phyloP scores from a whole-genome alignment of 768 basidiomycete genomes.

The Plicaturopsis crispa region DNA sequence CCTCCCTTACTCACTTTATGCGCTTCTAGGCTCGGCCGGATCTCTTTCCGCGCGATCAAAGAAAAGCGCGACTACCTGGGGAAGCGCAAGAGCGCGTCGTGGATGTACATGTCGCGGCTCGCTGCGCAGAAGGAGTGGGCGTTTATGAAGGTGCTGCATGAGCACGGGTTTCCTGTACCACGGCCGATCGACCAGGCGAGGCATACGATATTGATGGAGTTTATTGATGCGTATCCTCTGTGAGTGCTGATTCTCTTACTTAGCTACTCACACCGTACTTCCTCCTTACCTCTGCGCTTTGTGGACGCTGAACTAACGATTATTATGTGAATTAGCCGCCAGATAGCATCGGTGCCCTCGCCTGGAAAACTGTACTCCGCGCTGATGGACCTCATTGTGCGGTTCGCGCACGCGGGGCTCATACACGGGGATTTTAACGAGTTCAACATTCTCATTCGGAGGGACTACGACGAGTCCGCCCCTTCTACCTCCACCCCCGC shows the following conservation, averaged over 20 bases:
- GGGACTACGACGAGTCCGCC: conserved; percentile 44
- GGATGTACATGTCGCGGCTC: conserved; percentile 99
- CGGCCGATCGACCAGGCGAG: conserved; percentile 89
- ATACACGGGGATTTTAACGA: conserved; percentile 99
- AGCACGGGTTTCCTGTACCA: conserved; percentile 91
- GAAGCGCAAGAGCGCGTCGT: conserved; percentile 90
- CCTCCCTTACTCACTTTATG: conserved; percentile 5
- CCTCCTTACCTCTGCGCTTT: neutral
- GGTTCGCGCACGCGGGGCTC: conserved; percentile 88
- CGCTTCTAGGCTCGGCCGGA: conserved; percentile 74
- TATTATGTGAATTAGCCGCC: conserved; percentile 66
- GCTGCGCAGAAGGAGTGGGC: conserved; percentile 98
- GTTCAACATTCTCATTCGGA: conserved; percentile 93
- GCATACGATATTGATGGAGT: conserved; percentile 94
- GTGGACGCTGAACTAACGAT: neutral
- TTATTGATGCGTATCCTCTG: conserved; percentile 93
- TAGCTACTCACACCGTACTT: neutral
- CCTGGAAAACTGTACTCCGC: conserved; percentile 87
- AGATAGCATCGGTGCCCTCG: conserved; percentile 74
- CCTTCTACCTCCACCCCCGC: no score
- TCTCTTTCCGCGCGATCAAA: conserved; percentile 96
- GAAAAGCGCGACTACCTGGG: conserved; percentile 94
- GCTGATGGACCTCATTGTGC: conserved; percentile 94
- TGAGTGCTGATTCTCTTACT: conserved; percentile 39
- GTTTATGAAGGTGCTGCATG: conserved; percentile 96